Percentiles rank a stretch among this genome's conserved stretches.
These are phyloP conservation scores for Venustampulla echinocandica DNA, from an alignment of 495 filamentous ascomycete genomes.

Conservation along the genomic window DNA sequence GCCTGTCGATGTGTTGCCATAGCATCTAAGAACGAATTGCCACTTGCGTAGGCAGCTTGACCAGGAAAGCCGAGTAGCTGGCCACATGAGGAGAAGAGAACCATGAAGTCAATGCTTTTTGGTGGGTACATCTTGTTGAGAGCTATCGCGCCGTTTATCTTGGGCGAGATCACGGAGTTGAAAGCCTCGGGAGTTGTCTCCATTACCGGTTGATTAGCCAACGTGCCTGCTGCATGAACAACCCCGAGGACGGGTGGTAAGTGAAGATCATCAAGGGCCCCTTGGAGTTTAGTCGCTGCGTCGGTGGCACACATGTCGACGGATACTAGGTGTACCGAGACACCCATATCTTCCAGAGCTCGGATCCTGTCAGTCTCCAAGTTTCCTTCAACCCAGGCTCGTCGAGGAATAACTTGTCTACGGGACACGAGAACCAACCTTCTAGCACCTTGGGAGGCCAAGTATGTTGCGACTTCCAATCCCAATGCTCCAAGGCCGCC, in stretches of 20 bases:
- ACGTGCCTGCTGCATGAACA: slow-evolving; percentile 39
- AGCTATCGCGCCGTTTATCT: slow-evolving; percentile 47
- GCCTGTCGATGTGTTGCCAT: slow-evolving; percentile 37
- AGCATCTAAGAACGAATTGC: slow-evolving; percentile 50
- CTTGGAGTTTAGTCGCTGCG: slow-evolving; percentile 13
- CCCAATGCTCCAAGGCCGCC: slow-evolving; percentile 39
- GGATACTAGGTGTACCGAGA: not conserved
- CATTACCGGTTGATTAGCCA: slow-evolving; percentile 32
- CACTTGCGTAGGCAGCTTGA: slow-evolving; percentile 54
- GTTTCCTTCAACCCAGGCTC: slow-evolving; percentile 21
- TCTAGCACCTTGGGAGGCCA: slow-evolving; percentile 33
- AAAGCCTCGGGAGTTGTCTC: slow-evolving; percentile 34
- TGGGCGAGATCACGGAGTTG: slow-evolving; percentile 38
- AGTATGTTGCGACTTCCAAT: slow-evolving; percentile 27
- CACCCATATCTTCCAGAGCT: not conserved
- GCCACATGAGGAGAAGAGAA: slow-evolving; percentile 51
- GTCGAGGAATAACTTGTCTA: slow-evolving; percentile 23
- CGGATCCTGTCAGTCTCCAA: not conserved
- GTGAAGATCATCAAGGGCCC: slow-evolving; percentile 19
- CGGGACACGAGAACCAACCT: slow-evolving; percentile 32
- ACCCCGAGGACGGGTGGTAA: slow-evolving; percentile 35
- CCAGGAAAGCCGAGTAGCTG: slow-evolving; percentile 48
- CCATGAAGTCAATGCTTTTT: slow-evolving; percentile 52
- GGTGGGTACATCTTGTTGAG: slow-evolving; percentile 40
- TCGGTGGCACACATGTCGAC: slow-evolving; percentile 2